A percentile compares a stretch with the other conserved stretches of the same genome.
Conservation (phyloP, 1,139 yeast species). For the Geotrichum macrosporum region DNA sequence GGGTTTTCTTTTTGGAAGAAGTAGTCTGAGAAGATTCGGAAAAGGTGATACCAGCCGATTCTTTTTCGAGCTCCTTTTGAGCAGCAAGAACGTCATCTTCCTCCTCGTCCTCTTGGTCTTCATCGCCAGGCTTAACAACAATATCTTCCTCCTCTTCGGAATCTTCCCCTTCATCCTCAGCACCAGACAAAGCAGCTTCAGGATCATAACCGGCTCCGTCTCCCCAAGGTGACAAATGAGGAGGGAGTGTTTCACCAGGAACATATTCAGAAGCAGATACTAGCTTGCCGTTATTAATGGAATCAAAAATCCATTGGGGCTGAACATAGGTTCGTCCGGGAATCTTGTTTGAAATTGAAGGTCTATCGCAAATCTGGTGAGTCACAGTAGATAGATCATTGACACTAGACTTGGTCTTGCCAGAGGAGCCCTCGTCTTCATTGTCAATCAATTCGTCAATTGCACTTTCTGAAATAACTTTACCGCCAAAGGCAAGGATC, state of each 20-base stretch:
- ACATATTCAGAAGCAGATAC: conserved; percentile 76
- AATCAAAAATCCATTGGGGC: conserved; percentile 98
- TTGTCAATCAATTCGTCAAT: conserved; percentile 61
- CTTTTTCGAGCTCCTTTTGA: conserved; percentile 84
- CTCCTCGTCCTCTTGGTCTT: conserved; percentile 44
- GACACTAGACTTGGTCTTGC: conserved; percentile 36
- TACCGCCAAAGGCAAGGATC: conserved; percentile 83
- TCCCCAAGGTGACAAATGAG: conserved; percentile 99
- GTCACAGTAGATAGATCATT: conserved; percentile 69
- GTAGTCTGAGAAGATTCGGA: conserved; percentile 45
- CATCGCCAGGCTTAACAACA: conserved; percentile 49
- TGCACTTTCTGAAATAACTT: conserved; percentile 78
- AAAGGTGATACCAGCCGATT: conserved; percentile 78
- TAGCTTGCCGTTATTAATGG: conserved; percentile 71
- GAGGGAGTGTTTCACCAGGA: conserved; percentile 93
- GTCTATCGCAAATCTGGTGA: conserved; percentile 93
- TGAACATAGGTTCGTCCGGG: conserved; percentile 92
- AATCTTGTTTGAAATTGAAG: conserved; percentile 67
- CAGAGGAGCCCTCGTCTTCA: conserved; percentile 34
- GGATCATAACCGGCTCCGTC: conserved; percentile 91
- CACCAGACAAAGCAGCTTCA: conserved; percentile 45
- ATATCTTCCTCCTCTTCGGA: conserved; percentile 52
- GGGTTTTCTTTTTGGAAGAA: conserved; percentile 30
- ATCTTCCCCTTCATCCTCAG: conserved; percentile 42
- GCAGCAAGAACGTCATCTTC: conserved; percentile 53